Evolutionary conservation across 1,284 basidiomycete species (phyloP), one percentile per base, ranked within the genome.

Genomic region (Termitomyces sp.): DNA sequence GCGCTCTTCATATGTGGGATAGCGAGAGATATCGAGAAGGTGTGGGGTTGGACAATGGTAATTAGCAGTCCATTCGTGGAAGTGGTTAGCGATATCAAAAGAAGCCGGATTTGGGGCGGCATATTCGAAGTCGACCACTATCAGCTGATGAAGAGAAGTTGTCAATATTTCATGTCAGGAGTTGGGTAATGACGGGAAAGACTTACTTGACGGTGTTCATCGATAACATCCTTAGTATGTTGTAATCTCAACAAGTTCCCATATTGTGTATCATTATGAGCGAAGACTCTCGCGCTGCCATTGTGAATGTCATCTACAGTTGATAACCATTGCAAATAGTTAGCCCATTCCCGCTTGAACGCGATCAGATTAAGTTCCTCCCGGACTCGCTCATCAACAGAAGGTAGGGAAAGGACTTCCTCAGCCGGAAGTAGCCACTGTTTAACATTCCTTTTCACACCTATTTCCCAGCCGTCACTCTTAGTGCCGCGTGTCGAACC

Each of bases 101-200:
- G 91, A 89, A 2, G 92, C 84, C 28, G 92, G 85, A 68, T 96
- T 97, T 2, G 90, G 88, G 0, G 86, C 80, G 7, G 94, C 92
- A 66, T 97, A 98, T 73, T 98, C 94, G 67, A 96, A 97, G 71
- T 97, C 94, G 60, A 97, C 91, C 36, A 97, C 92, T 66, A 95
- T 90, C 63, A 95, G 86, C 89, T 93, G 65, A 50, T 56, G 40
- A 41, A 54, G 55, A 31, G 13, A 30, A 50, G 43, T 43, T 50
- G 46, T 56, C 19, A 62, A 63, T 52, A 44, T 28, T 31, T 56
- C 21, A 56, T 34, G 21, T 33, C 33, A 54, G 26, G 58, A 39
- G 4, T 47, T 49, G 26, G 26, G 48, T 15, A 9, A 33, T n/a
- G 13, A 24, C 3, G 4, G 6, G 39, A 44, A 30, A 36, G 21